These are phyloP conservation scores for Podaxis rugospora DNA, from an alignment of 768 basidiomycete species.

Conservation along the genomic window DNA sequence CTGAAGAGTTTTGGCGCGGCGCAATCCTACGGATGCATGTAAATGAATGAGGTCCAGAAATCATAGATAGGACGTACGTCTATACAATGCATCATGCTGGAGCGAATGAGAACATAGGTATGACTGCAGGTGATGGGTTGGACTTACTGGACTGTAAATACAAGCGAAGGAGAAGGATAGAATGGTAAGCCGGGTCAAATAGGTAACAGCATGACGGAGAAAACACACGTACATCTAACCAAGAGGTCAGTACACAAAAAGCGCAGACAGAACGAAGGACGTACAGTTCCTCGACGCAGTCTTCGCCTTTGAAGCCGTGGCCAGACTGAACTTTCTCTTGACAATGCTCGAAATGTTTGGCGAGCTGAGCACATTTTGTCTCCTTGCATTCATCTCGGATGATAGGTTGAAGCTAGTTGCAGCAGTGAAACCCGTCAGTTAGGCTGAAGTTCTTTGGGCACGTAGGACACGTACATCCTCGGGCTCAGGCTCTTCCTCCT, in stretches of 20 bases:
- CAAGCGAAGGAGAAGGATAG: not conserved
- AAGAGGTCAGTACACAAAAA: constrained; percentile 7
- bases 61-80: constrained; percentile 52
- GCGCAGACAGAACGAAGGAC: constrained; percentile 27
- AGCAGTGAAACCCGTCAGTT: constrained; percentile 1
- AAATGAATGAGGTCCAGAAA: not conserved
- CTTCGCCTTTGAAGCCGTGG: constrained; percentile 84
- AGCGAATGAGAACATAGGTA: constrained; percentile 9
- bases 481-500: constrained; percentile 59
- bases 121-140: not conserved
- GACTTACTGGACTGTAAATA: constrained; percentile 61
- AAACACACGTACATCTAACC: constrained; percentile 27
- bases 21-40: constrained; percentile 47
- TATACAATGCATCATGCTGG: constrained; percentile 89
- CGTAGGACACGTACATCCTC: constrained; percentile 64
- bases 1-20: constrained; percentile 80
- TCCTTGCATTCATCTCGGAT: constrained; percentile 75
- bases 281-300: constrained; percentile 89
- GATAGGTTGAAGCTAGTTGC: constrained; percentile 54
- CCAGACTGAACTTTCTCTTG: constrained; percentile 82
- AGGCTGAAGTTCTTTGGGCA: not conserved
- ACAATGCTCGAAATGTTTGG: constrained; percentile 88
- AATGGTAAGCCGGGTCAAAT: not conserved
- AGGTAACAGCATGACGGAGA: not conserved
- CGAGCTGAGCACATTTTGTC: constrained; percentile 60